Base-by-base conservation (phyloP, 495 filamentous ascomycete genomes). In the Penicillium maclennaniae region DNA sequence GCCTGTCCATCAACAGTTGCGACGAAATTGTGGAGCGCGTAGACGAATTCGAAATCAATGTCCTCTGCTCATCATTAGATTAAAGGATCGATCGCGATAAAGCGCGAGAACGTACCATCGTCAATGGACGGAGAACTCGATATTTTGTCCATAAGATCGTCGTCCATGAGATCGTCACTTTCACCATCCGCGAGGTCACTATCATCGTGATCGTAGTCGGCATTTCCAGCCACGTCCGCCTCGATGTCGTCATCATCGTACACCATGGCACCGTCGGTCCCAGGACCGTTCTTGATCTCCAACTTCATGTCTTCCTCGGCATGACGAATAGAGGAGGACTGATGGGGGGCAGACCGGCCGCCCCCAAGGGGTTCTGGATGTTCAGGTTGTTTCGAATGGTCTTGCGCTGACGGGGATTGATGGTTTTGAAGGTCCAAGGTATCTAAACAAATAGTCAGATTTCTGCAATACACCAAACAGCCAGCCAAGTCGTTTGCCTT, bases 21-120 rank as follows among this genome's bases (percentile, higher is more conserved):
- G 48, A 93, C 88, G 64, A 99, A 99, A 23, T 91, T 97, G 69
- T 97, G 93, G 53, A 99, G 77, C 44, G 93, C 93, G 71, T 99
- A 99, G 50, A 99, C 93, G 72, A 97, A 96, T 61, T 97, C 92
- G 71, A 99, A 97, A 79, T 99, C 92, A 72, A 99, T 99, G 69
- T 97, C 93, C 82, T 99, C 93, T 89, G 69, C 58, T 66, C 81
- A 76, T 75, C 77, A 83, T 91, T 85, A 92, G 88, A 14, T 17
- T 20, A 15, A 19, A 48, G 12, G n/a, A 52, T 53, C 62, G 57
- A 7, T 34, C 43, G 7, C 17, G 9, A 46, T 34, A 14, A 2
- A 14, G 9, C 31, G 31, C 15, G 31, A 49, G 63, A 44, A 91
- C 91, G 76, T 82, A 98, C 93, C 93, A 81, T 99, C 95, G 71